These are phyloP conservation scores for Spinellus fusiger DNA, from an alignment of 192 early-diverging fungal genomes.

Conservation along the genomic window DNA sequence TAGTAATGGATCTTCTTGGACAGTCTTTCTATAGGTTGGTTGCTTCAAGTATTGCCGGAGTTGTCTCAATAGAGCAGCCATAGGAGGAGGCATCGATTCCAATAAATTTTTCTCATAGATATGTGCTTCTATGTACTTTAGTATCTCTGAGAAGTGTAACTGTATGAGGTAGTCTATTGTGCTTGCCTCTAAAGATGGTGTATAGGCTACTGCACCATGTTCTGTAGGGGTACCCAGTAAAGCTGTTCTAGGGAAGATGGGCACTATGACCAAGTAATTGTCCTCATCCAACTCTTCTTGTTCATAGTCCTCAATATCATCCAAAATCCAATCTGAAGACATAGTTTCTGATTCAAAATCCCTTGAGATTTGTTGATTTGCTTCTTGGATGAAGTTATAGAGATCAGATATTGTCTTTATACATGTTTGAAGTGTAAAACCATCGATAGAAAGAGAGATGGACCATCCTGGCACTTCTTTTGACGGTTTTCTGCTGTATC, in stretches of 20 bases:
- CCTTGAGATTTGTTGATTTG: conserved; percentile 11
- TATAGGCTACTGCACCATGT: no score
- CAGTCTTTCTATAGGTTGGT: neutral
- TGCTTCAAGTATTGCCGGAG: neutral
- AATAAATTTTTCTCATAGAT: neutral
- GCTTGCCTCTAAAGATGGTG: no score
- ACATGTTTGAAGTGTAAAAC: conserved; percentile 18
- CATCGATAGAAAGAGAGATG: conserved; percentile 9
- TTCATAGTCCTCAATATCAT: conserved; percentile 12
- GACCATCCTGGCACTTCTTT: conserved; percentile 15
- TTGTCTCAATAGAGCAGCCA: neutral
- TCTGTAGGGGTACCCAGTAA: neutral
- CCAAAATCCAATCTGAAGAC: conserved; percentile 1
- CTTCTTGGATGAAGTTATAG: conserved; percentile 6
- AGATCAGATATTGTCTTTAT: conserved; percentile 16
- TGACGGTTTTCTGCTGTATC: no score
- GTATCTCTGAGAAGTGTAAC: neutral
- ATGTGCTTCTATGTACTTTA: neutral
- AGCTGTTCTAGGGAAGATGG: conserved; percentile 14
- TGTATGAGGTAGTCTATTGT: neutral
- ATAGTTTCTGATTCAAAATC: conserved; percentile 17
- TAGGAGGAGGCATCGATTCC: neutral
- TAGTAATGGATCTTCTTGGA: neutral
- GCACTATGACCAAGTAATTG: conserved; percentile 27
- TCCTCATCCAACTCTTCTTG: conserved; percentile 27